phyloP scores from a whole-genome alignment of 176 grass and related monocot species.

The Metroxylon sagu region DNA sequence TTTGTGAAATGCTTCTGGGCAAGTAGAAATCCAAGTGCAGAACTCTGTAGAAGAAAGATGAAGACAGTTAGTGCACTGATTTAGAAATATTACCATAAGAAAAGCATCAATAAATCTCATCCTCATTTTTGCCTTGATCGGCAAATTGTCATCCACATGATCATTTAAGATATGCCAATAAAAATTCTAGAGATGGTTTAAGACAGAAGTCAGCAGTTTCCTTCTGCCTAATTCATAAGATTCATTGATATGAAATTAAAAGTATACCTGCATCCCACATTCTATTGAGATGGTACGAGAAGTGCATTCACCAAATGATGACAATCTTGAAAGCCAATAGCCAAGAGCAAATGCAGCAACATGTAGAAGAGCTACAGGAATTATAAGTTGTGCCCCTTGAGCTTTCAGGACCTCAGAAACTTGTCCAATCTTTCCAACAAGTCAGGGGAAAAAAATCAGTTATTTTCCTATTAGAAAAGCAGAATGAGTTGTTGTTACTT shows the following conservation, averaged over 20 bases:
- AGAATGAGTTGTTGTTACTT: too few relatives aligned
- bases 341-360: conserved; percentile 76
- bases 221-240: too few relatives aligned
- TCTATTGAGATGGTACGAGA: conserved; percentile 94
- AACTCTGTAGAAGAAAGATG: conserved; percentile 44
- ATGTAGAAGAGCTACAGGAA: conserved; percentile 79
- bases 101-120: conserved; percentile 8
- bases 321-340: conserved; percentile 63
- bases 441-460: conserved; percentile 10
- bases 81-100: background rate
- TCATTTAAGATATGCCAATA: too few relatives aligned
- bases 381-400: conserved; percentile 75
- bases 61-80: too few relatives aligned
- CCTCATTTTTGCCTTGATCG: background rate
- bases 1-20: conserved; percentile 97
- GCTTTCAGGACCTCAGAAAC: conserved; percentile 73
- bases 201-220: too few relatives aligned
- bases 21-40: conserved; percentile 94
- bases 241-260: background rate
- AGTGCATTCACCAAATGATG: conserved; percentile 84
- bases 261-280: conserved; percentile 92
- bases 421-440: conserved; percentile 98
- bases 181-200: too few relatives aligned
- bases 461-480: too few relatives aligned
- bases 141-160: background rate